A percentile compares a stretch with the other conserved stretches of the same genome.
phyloP scores from a whole-genome alignment of 441 rosid genomes.

The Pelargonium fulgidum region DNA sequence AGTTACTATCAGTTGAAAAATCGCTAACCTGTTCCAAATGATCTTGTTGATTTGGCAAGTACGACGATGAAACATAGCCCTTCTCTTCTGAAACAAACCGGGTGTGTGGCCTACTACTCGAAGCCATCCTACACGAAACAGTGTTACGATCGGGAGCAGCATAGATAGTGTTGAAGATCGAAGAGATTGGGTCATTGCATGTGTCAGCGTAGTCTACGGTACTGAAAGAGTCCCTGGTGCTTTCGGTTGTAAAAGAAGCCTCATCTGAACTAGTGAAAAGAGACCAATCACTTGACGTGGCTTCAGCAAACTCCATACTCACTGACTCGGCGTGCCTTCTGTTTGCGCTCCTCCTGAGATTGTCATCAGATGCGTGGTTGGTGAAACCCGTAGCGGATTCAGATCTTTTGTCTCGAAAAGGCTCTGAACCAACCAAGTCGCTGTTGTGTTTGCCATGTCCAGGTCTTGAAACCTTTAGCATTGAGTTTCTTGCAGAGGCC shows the following conservation, averaged over 20 bases:
- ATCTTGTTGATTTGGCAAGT: constrained; percentile 29
- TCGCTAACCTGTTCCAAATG: constrained; percentile 21
- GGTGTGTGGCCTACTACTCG: constrained; percentile 40
- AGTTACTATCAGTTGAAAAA: constrained; percentile 25
- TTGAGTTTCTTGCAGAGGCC: constrained; percentile 25
- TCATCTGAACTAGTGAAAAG: constrained; percentile 84
- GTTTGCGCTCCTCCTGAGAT: constrained; percentile 20
- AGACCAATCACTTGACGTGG: constrained; percentile 77
- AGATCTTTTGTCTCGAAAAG: constrained; percentile 22
- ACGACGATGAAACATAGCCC: constrained; percentile 40
- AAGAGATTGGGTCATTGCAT: constrained; percentile 46
- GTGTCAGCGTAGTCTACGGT: constrained; percentile 54
- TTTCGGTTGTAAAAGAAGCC: constrained; percentile 85
- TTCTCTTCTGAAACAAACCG: constrained; percentile 45
- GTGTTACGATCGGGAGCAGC: constrained; percentile 34
- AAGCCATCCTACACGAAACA: constrained; percentile 50
- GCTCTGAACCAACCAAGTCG: constrained; percentile 22
- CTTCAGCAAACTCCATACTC: constrained; percentile 41
- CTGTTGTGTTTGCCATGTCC: constrained; percentile 36
- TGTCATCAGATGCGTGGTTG: constrained; percentile 16
- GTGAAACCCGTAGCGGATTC: constrained; percentile 12
- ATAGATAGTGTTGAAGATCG: constrained; percentile 46
- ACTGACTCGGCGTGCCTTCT: constrained; percentile 16
- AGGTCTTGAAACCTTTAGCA: constrained; percentile 29
- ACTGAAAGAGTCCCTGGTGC: constrained; percentile 79